Evolutionary conservation across 2,329 filamentous ascomycete species (phyloP), one percentile per base, ranked within the genome.

Genomic region (Sclerotinia subarctica): DNA sequence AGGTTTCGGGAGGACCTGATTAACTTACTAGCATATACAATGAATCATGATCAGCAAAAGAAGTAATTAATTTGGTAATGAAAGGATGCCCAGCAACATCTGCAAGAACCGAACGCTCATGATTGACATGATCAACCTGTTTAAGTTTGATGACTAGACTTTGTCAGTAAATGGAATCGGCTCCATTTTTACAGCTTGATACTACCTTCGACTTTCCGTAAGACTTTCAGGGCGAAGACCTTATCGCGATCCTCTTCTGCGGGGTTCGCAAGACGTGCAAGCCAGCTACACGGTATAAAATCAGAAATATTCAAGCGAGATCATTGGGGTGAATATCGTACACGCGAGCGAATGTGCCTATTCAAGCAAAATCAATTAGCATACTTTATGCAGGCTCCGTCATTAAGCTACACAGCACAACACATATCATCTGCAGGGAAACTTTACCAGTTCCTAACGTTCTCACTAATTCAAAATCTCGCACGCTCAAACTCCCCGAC

Each of bases 71-170:
- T 70, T 86, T 89, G 64, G 92, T 94, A 77, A 95, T 94, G 80
- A 94, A 95, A 32, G 92, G 92, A 77, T 94, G 89, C 32, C 91
- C 91, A 58, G 90, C 88, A 59, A 94, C 90, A 72, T 91, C 88
- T 75, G 88, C 86, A 64, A 95, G 86, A 73, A 94, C 89, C 71
- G 88, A 86, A 74, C 91, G 89, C 82, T 95, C 92, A 79, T 94
- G 91, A 70, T 90, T 89, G 66, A 94, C 91, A 79, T 95, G 92
- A 79, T 94, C 91, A 73, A 94, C 89, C 77, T 95, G 92, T 82
- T 94, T 94, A 68, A 94, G 85, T 71, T 89, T 89, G 78, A 95
- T 90, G 56, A 95, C 89, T 86, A 75, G 59, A 60, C 54, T 21
- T 54, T 35, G 49, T 51, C 57, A 56, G 63, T 49, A 24, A 64